Conservation (phyloP, 2,329 filamentous ascomycete genomes). For the Geosmithia flava region DNA sequence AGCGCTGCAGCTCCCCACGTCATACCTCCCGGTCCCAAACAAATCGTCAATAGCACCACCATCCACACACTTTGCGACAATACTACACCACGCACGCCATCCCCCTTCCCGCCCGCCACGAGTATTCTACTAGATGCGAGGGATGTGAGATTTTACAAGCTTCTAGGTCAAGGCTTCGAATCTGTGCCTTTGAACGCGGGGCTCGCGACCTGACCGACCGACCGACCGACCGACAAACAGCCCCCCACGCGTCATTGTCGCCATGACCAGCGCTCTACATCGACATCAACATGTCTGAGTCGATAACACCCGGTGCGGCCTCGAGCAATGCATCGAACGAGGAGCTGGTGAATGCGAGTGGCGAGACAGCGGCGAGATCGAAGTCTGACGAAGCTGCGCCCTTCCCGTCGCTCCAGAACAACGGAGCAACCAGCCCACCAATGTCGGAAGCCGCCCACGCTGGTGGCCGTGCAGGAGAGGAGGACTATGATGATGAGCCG, state of each 20-base stretch:
- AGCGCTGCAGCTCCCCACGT: neutral
- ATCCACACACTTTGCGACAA: neutral
- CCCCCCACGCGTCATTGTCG: neutral
- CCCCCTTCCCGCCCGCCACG: neutral
- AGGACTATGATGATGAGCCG: slow-evolving; percentile 46
- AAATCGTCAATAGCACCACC: neutral
- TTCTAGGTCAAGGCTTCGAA: neutral
- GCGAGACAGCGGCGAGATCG: neutral
- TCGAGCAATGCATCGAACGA: slow-evolving; percentile 1
- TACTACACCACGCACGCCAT: neutral
- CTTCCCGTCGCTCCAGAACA: slow-evolving; percentile 23
- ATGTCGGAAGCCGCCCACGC: slow-evolving; percentile 12
- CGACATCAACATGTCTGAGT: neutral
- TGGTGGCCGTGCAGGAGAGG: slow-evolving; percentile 17
- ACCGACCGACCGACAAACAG: neutral
- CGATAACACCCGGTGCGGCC: neutral
- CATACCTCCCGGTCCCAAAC: neutral
- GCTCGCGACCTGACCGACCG: too few relatives aligned
- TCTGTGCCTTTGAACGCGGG: too few relatives aligned
- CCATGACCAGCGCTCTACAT: neutral
- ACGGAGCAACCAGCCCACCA: slow-evolving; percentile 15
- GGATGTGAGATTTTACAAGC: neutral
- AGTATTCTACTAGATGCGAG: neutral
- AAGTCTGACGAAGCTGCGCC: slow-evolving; percentile 6
- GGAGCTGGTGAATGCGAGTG: neutral